phyloP scores from a whole-genome alignment of 306 rosid species.

The Sophora flavescens region DNA sequence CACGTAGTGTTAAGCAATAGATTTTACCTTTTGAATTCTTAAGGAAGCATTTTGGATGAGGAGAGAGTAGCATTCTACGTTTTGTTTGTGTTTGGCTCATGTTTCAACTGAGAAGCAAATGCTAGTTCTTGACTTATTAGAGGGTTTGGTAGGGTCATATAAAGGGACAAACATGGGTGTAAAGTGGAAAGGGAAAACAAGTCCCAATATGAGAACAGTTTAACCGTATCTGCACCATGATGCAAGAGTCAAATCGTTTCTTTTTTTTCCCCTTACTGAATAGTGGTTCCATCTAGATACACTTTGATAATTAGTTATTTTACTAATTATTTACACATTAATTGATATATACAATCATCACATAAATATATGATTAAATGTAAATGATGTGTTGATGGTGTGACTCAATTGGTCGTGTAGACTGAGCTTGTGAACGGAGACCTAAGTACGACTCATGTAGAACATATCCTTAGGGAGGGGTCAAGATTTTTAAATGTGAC shows the following conservation, averaged over 20 bases:
- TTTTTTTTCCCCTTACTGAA: no score
- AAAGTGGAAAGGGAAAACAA: background rate
- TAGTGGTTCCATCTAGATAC: no score
- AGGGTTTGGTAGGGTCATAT: background rate
- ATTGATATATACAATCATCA: no score
- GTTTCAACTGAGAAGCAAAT: constrained; percentile 41
- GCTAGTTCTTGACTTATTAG: constrained; percentile 41
- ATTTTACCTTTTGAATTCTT: constrained; percentile 44
- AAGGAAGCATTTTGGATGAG: constrained; percentile 28
- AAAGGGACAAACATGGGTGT: constrained; percentile 34
- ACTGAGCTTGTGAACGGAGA: no score
- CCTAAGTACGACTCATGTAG: no score
- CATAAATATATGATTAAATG: no score
- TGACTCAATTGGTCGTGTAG: no score
- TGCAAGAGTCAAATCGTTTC: background rate
- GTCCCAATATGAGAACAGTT: background rate
- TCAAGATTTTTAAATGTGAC: no score
- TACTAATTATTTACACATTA: no score
- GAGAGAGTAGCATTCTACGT: constrained; percentile 25
- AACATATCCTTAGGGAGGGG: no score
- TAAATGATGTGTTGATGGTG: no score
- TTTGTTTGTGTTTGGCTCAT: background rate
- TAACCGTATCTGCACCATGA: background rate
- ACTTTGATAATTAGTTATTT: no score
- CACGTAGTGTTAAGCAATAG: constrained; percentile 6